These are phyloP conservation scores for Cyclostephanos invisitatus DNA, from an alignment of 108 stramenopile species.

Conservation along the genomic window DNA sequence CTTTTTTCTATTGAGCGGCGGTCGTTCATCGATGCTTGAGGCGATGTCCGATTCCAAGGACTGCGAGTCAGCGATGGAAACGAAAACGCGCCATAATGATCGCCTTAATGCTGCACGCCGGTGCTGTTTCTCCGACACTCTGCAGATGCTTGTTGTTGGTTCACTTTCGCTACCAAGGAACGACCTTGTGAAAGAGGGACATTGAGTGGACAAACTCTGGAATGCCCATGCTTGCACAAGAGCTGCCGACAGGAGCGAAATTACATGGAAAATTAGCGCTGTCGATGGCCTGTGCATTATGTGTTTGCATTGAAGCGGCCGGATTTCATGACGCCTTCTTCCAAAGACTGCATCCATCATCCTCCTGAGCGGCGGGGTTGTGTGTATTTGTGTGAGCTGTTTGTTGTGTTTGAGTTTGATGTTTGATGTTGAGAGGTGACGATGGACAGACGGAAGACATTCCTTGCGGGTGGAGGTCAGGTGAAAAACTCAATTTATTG, in stretches of 20 bases:
- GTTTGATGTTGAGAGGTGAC: too few relatives aligned
- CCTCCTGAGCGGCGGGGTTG: background rate
- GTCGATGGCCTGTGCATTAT: background rate
- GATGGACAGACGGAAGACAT: too few relatives aligned
- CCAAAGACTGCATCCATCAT: background rate
- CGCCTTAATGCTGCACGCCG: background rate
- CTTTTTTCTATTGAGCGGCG: background rate
- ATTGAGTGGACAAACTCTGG: background rate
- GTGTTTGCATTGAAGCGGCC: background rate
- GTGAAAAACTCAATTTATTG: too few relatives aligned
- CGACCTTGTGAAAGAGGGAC: background rate
- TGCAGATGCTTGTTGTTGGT: background rate
- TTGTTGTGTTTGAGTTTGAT: too few relatives aligned
- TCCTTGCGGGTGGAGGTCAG: too few relatives aligned
- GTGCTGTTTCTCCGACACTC: background rate
- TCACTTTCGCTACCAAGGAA: background rate
- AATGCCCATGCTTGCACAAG: background rate
- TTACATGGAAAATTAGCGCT: background rate
- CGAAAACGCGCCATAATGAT: background rate
- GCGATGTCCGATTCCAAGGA: slow-evolving; percentile 1
- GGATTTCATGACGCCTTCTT: background rate
- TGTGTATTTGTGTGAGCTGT: too few relatives aligned
- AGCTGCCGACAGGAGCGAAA: background rate
- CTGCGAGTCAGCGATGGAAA: background rate
- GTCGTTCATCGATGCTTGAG: slow-evolving; percentile 8